Evolutionary conservation across 139 green algal species (phyloP), one percentile per base, ranked within the genome.

Genomic region (Chlorella sp.): DNA sequence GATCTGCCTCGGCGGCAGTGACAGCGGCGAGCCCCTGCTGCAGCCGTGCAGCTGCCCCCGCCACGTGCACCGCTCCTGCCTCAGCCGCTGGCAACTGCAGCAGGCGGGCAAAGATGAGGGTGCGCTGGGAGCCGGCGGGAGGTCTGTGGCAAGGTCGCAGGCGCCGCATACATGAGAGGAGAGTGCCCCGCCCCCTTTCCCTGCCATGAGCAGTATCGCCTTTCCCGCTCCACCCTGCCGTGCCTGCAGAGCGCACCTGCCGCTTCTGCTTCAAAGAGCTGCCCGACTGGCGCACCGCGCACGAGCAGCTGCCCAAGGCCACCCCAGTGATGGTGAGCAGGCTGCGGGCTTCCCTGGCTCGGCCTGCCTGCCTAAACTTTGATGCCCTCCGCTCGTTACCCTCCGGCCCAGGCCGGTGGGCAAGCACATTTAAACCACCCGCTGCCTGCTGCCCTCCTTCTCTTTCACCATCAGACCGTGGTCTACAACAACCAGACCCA

Each of bases 191-290:
- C 1, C 5, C 11, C 30, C 32, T 32, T 5, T 23, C 32, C 32
- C 32, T 23, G 4, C 32, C 13, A 21, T 21, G 12, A 60, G 18
- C 67, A 47, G 1, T 32, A 39, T 41, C 6, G 13, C 44, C 6
- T 51, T 51, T 51, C 44, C 67, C 47, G 67, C 67, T 21, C 26
- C 65, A 36, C 6, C 13, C 28, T 13, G 65, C n/a, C n/a, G n/a
- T n/a, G n/a, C n/a, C n/a, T 56, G 87, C 90, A 78, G 87, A 92
- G 78, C 25, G 80, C 18, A 79, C 16, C 11, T 92, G 89, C 60
- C 78, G 89, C 18, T 92, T 93, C 78, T 93, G 89, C 86, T 65
- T 82, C 23, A n/a, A 44, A 1, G 76, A 76, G 16, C 74, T 93
- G 55, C 89, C 89, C 0, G 87, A 91, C 68, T 93, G 89, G 89